Evolutionary conservation across 2,329 filamentous ascomycete genomes (phyloP).

Genomic region (Thermothelomyces thermophilus): DNA sequence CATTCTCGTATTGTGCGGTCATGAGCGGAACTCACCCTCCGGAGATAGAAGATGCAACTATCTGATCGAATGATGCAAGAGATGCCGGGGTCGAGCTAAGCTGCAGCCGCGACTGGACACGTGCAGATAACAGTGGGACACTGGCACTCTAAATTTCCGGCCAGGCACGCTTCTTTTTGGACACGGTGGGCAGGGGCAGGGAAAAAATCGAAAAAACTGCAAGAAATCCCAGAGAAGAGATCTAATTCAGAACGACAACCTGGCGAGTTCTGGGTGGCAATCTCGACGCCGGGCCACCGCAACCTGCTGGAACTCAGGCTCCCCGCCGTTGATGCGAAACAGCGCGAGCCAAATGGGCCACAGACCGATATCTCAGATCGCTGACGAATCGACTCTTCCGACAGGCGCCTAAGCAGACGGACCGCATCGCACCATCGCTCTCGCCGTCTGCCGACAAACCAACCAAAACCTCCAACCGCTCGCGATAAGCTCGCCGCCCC

Average conservation of each 20-base stretch:
- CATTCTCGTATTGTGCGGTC: background rate
- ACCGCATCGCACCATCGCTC: slow-evolving; percentile 5
- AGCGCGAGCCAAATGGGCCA: slow-evolving; percentile 7
- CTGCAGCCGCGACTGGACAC: slow-evolving; percentile 17
- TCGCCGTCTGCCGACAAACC: slow-evolving; percentile 1
- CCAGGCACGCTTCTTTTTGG: slow-evolving; percentile 13
- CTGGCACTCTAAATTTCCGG: slow-evolving; percentile 14
- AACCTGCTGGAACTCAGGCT: background rate
- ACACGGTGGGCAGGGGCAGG: slow-evolving; percentile 15
- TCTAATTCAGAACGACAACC: slow-evolving; percentile 5
- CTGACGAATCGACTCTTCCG: slow-evolving; percentile 13
- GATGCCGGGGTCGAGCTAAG: slow-evolving; percentile 2
- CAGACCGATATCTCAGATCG: slow-evolving; percentile 1
- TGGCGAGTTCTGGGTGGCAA: too few species aligned
- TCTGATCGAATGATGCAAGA: slow-evolving; percentile 7
- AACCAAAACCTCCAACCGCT: background rate
- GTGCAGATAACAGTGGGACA: slow-evolving; percentile 21
- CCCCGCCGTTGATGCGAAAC: background rate
- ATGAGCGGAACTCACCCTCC: background rate
- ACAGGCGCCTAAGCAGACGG: slow-evolving; percentile 5
- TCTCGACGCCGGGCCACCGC: background rate
- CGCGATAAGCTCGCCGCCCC: background rate
- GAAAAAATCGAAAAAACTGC: background rate
- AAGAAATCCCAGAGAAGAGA: background rate
- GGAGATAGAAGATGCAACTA: slow-evolving; percentile 2